A percentile compares a stretch with the other conserved stretches of the same genome.
Conservation (phyloP, 768 basidiomycete species). For the Tricholomella constricta region DNA sequence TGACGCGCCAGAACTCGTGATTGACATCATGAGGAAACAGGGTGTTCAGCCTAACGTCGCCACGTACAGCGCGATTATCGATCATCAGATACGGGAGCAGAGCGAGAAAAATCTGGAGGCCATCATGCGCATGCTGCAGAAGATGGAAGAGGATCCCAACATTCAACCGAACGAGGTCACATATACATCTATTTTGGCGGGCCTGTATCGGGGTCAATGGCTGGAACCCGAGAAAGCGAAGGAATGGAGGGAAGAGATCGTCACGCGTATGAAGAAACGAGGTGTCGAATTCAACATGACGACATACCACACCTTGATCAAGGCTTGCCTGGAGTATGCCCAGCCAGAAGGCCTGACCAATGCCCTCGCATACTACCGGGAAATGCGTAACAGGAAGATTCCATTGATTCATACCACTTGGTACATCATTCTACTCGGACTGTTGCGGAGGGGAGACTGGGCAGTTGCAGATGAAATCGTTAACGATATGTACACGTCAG, state of each 20-base stretch:
- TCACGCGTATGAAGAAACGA: slow-evolving; percentile 58
- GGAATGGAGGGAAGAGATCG: slow-evolving; percentile 50
- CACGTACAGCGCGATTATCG: slow-evolving; percentile 80
- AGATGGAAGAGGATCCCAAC: slow-evolving; percentile 66
- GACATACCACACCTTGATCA: slow-evolving; percentile 79
- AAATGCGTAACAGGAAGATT: slow-evolving; percentile 56
- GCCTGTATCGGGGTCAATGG: slow-evolving; percentile 65
- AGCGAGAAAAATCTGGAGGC: slow-evolving; percentile 54
- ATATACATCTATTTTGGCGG: slow-evolving; percentile 79
- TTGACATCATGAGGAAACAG: slow-evolving; percentile 75
- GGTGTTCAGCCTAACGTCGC: slow-evolving; percentile 74
- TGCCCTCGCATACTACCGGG: slow-evolving; percentile 60
- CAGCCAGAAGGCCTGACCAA: slow-evolving; percentile 50
- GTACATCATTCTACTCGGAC: slow-evolving; percentile 71
- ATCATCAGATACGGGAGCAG: slow-evolving; percentile 64
- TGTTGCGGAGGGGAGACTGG: slow-evolving; percentile 62
- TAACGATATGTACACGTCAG: slow-evolving; percentile 54
- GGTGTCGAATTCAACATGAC: slow-evolving; percentile 58
- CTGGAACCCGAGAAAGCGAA: slow-evolving; percentile 44
- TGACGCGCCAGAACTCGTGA: slow-evolving; percentile 65
- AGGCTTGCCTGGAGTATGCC: slow-evolving; percentile 58
- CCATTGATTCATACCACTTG: slow-evolving; percentile 66
- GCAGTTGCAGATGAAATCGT: slow-evolving; percentile 59
- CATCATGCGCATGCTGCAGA: slow-evolving; percentile 68
- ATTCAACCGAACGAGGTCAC: slow-evolving; percentile 73